Evolutionary conservation across 805 yeast species (phyloP).

Genomic region (Lipomyces oligophaga): DNA sequence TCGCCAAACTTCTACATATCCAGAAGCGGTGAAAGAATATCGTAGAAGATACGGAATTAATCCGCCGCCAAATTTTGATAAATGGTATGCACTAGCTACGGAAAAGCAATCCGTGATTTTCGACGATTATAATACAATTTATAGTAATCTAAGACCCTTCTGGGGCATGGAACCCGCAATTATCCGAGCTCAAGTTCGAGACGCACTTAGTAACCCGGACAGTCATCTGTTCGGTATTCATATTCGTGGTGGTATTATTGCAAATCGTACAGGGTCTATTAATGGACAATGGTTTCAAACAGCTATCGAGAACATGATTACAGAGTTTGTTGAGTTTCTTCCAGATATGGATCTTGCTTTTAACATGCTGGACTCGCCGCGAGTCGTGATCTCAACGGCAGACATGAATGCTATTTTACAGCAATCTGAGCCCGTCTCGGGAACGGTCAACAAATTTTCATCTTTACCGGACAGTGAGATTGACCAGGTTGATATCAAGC

Average conservation of each 20-base stretch:
- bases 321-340: constrained; percentile 26
- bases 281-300: constrained; percentile 25
- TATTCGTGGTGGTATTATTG: constrained; percentile 23
- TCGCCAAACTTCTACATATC: constrained; percentile 25
- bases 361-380: constrained; percentile 29
- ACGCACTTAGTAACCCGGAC: constrained; percentile 19
- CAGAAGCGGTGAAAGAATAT: constrained; percentile 27
- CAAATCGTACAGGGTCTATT: constrained; percentile 15
- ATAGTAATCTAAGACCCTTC: constrained; percentile 26
- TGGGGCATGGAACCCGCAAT: constrained; percentile 28
- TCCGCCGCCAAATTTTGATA: constrained; percentile 33
- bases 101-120: constrained; percentile 18
- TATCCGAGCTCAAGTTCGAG: constrained; percentile 25
- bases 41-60: constrained; percentile 17
- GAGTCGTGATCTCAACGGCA: constrained; percentile 29
- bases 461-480: constrained; percentile 7
- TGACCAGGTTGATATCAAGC: constrained; percentile 4
- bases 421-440: constrained; percentile 8
- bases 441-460: constrained; percentile 23
- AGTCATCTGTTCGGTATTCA: constrained; percentile 21
- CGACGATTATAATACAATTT: constrained; percentile 30
- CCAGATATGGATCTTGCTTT: constrained; percentile 33
- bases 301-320: constrained; percentile 19
- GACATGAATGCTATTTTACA: constrained; percentile 18
- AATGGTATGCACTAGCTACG: constrained; percentile 30